Conservation (phyloP, 1,139 yeast genomes). For the Blastobotrys proliferans region DNA sequence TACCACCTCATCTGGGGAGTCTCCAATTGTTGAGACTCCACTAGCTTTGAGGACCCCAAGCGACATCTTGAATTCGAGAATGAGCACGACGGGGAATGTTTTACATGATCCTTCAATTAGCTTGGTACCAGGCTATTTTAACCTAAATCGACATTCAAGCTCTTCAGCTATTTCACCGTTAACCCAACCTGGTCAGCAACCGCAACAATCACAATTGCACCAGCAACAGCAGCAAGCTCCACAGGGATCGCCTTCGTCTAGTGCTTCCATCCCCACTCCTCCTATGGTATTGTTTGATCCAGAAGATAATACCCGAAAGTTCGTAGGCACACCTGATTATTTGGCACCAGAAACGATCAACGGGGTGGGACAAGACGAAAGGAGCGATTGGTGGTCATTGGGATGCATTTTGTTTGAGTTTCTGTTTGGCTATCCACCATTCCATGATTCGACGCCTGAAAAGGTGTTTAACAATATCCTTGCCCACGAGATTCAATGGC, state of each 20-base stretch:
- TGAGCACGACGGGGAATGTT: slow-evolving; percentile 7
- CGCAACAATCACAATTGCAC: background rate
- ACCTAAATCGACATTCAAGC: slow-evolving; percentile 13
- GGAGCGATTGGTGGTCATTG: slow-evolving; percentile 98
- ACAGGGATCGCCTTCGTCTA: background rate
- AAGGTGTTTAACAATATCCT: slow-evolving; percentile 78
- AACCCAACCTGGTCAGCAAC: background rate
- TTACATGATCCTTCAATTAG: slow-evolving; percentile 29
- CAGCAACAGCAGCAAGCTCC: slow-evolving; percentile 2
- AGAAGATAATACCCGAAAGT: slow-evolving; percentile 41
- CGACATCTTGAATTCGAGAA: background rate
- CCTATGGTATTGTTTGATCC: slow-evolving; percentile 29
- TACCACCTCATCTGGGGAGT: background rate
- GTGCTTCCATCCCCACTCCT: slow-evolving; percentile 14
- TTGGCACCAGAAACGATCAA: slow-evolving; percentile 93
- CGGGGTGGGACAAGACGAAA: slow-evolving; percentile 80
- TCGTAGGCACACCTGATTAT: slow-evolving; percentile 97
- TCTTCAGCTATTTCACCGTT: background rate
- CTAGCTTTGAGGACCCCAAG: slow-evolving; percentile 1
- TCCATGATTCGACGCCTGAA: slow-evolving; percentile 79
- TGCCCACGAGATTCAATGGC: slow-evolving; percentile 79
- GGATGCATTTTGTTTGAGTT: slow-evolving; percentile 95
- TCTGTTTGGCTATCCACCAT: slow-evolving; percentile 91
- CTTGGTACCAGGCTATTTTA: slow-evolving; percentile 32
- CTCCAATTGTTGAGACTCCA: background rate